phyloP scores from a whole-genome alignment of 2,329 filamentous ascomycete species.

The Seiridium cupressi region DNA sequence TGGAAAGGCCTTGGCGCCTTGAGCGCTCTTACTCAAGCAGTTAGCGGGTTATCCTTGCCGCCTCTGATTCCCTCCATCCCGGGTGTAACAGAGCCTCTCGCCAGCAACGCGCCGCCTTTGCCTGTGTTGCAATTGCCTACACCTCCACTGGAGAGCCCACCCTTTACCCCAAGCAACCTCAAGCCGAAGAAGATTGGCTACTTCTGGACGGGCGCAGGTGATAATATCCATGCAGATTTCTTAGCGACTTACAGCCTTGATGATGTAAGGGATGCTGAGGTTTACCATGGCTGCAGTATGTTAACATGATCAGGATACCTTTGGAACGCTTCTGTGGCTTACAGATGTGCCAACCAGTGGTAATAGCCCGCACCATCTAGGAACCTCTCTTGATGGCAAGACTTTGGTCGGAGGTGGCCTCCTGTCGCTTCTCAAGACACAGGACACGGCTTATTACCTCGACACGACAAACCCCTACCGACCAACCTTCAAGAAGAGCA shows the following conservation, averaged over 20 bases:
- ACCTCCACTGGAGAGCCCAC: slow-evolving; percentile 53
- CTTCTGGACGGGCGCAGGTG: slow-evolving; percentile 61
- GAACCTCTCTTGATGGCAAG: slow-evolving; percentile 54
- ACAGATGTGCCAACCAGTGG: slow-evolving; percentile 58
- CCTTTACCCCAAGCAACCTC: slow-evolving; percentile 51
- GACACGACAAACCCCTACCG: slow-evolving; percentile 57
- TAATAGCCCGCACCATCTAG: slow-evolving; percentile 60
- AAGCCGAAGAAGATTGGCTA: slow-evolving; percentile 66
- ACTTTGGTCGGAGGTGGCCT: slow-evolving; percentile 56
- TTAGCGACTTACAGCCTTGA: slow-evolving; percentile 58
- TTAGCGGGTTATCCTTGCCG: slow-evolving; percentile 36
- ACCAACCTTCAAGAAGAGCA: slow-evolving; percentile 58
- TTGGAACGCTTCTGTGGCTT: slow-evolving; percentile 56
- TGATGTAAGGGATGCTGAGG: slow-evolving; percentile 38
- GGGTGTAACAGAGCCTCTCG: slow-evolving; percentile 57
- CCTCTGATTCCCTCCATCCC: slow-evolving; percentile 58
- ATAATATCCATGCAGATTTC: slow-evolving; percentile 60
- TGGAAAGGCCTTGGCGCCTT: neutral
- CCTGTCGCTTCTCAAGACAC: slow-evolving; percentile 56
- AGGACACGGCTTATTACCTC: slow-evolving; percentile 63
- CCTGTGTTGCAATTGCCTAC: slow-evolving; percentile 59
- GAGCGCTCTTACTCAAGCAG: neutral
- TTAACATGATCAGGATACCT: slow-evolving; percentile 45
- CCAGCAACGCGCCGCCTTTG: slow-evolving; percentile 47
- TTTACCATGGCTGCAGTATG: too few species aligned